Base-by-base conservation (phyloP, 305 asterid species). In the Ajuga reptans region DNA sequence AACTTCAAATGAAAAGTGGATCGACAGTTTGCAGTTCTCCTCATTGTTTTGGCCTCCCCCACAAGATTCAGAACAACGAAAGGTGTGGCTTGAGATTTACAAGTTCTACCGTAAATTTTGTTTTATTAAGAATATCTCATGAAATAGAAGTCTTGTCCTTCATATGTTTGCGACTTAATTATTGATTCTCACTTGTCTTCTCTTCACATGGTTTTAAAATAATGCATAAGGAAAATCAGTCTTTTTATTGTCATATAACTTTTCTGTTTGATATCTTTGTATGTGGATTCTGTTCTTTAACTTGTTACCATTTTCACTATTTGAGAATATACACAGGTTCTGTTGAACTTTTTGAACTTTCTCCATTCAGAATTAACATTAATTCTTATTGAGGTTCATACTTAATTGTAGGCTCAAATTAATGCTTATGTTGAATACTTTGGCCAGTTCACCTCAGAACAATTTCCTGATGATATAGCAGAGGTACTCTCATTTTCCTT, bases 1-100 rank as follows among this genome's bases (percentile, higher is more conserved):
- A 59, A 81, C 87, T 54, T 75, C 92, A 75, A 80, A 80, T 56
- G 89, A 84, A 71, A 93, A 83, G 85, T 93, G 99, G 94, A 89
- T 87, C 50, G 96, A 89, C 60, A 81, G 92, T 72, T 86, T 93
- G 78, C 96, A 93, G 84, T 87, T 80, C 69, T 93, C 99, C 64
- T 93, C 99, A 31, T 78, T 93, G 84, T 93, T 89, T 80, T 91
- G 95, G 90, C 96, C 85, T 9, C 96, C 96, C 34, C 99, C 97
- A 17, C 92, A 77, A 63, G 99, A 93, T 75, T 77, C 80, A 57
- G 88, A 67, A 24, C 99, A 93, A 72, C 81, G 95, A 56, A 90
- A 93, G 96, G 99, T 92, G 68, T 37, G 68, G 7, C 45, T 57
- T 69, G 41, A 46, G 62, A 55, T 75, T 75, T 64, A 78, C 11